These are phyloP conservation scores for Erysiphe neolycopersici DNA, from an alignment of 2,329 filamentous ascomycete genomes.

Conservation along the genomic window DNA sequence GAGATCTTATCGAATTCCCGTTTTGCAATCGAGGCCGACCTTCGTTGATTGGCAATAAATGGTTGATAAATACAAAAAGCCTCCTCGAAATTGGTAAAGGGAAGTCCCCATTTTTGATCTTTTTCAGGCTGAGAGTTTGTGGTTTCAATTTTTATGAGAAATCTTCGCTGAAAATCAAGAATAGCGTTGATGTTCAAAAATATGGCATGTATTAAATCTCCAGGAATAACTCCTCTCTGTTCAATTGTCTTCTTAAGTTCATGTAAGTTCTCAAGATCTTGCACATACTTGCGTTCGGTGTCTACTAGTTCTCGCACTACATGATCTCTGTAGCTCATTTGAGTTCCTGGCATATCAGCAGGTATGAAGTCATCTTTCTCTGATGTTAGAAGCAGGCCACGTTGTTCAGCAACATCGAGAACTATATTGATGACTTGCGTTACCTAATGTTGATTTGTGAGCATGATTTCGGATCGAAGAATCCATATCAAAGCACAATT, in stretches of 20 bases:
- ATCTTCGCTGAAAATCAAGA: conserved; percentile 81
- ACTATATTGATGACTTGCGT: conserved; percentile 81
- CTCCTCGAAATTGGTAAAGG: conserved; percentile 65
- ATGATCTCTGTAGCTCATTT: conserved; percentile 53
- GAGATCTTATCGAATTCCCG: conserved; percentile 70
- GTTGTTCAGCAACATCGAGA: conserved; percentile 58
- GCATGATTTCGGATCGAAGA: neutral
- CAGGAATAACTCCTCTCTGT: conserved; percentile 63
- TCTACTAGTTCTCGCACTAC: conserved; percentile 79
- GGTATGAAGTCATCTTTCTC: conserved; percentile 25
- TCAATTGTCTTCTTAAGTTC: conserved; percentile 76
- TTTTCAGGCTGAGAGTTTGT: conserved; percentile 59
- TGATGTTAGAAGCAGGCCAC: conserved; percentile 40
- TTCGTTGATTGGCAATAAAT: conserved; percentile 89
- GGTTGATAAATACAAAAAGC: conserved; percentile 83
- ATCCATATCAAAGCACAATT: neutral
- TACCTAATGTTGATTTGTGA: conserved; percentile 25
- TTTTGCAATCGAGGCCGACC: conserved; percentile 63
- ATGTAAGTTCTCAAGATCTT: conserved; percentile 84
- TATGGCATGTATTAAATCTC: conserved; percentile 77
- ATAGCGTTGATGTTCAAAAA: conserved; percentile 92
- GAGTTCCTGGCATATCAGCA: conserved; percentile 24
- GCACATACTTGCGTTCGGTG: conserved; percentile 91
- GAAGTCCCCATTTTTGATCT: conserved; percentile 79
- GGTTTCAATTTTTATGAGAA: conserved; percentile 86